A percentile compares a stretch with the other conserved stretches of the same genome.
Evolutionary conservation across 148 eudicot species (phyloP).

Genomic region (Tetragonia tetragonoides): DNA sequence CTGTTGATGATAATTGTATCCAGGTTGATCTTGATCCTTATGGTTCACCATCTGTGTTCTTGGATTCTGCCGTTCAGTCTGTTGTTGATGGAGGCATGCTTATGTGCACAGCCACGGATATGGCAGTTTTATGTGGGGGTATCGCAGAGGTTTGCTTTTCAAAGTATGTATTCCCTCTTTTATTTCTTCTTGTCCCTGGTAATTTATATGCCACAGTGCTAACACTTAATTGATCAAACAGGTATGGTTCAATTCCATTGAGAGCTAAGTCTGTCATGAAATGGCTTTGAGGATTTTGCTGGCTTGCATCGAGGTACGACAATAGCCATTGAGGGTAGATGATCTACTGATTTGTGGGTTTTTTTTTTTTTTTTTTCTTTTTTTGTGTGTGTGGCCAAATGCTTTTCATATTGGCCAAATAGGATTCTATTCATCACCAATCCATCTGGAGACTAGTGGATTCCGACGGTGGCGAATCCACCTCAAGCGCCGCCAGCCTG

Average conservation of each 20-base stretch:
- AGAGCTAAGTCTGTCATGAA: slow-evolving; percentile 88
- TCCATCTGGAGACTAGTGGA: no score
- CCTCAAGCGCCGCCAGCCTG: no score
- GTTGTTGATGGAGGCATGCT: slow-evolving; percentile 88
- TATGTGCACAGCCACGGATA: slow-evolving; percentile 99
- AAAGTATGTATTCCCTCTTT: slow-evolving; percentile 53
- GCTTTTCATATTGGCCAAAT: not conserved
- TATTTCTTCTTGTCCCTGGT: not conserved
- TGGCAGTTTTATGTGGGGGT: slow-evolving; percentile 97
- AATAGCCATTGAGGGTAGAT: not conserved
- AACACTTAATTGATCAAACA: slow-evolving; percentile 35
- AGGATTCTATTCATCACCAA: not conserved
- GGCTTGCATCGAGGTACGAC: slow-evolving; percentile 81
- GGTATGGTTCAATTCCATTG: slow-evolving; percentile 91
- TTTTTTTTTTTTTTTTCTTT: no score
- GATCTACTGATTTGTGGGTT: not conserved
- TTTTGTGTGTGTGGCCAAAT: not conserved
- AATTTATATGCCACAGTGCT: slow-evolving; percentile 14
- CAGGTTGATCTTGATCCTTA: slow-evolving; percentile 99
- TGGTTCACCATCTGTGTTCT: slow-evolving; percentile 94
- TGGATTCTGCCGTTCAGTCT: slow-evolving; percentile 96
- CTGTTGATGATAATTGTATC: slow-evolving; percentile 8
- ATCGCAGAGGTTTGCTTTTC: slow-evolving; percentile 98
- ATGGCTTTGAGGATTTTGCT: slow-evolving; percentile 96
- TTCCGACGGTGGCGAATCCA: no score